phyloP scores from a whole-genome alignment of 345 rosid species.

The Conringia planisiliqua region DNA sequence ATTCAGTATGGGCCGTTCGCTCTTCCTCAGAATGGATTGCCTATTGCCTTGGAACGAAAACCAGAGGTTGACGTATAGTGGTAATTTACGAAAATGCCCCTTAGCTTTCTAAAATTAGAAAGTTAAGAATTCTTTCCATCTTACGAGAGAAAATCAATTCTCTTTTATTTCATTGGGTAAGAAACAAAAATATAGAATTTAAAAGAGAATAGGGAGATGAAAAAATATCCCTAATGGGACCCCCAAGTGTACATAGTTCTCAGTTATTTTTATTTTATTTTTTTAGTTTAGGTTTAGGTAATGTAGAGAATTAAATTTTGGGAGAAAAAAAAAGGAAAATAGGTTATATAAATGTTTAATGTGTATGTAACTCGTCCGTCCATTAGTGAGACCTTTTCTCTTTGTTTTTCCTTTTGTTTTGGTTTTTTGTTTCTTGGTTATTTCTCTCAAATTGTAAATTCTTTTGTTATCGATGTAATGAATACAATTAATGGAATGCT shows the following conservation, averaged over 20 bases:
- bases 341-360: neutral
- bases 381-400: neutral
- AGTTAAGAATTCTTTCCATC: neutral
- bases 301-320: conserved; percentile 13
- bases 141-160: neutral
- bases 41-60: conserved; percentile 57
- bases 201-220: neutral
- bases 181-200: neutral
- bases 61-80: neutral
- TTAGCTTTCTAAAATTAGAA: conserved; percentile 21
- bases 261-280: neutral
- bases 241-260: conserved; percentile 28
- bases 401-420: neutral
- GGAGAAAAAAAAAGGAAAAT: neutral
- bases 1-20: conserved; percentile 88
- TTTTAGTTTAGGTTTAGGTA: neutral
- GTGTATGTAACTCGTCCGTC: neutral
- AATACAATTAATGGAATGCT: neutral
- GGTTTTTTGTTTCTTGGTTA: neutral
- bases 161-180: neutral
- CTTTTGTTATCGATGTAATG: neutral
- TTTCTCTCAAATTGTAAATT: conserved; percentile 11
- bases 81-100: neutral
- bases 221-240: conserved; percentile 12
- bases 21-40: conserved; percentile 78